Evolutionary conservation across 169 alveolate species (phyloP), one percentile per base, ranked within the genome.

Genomic region (Theileria orientalis): DNA sequence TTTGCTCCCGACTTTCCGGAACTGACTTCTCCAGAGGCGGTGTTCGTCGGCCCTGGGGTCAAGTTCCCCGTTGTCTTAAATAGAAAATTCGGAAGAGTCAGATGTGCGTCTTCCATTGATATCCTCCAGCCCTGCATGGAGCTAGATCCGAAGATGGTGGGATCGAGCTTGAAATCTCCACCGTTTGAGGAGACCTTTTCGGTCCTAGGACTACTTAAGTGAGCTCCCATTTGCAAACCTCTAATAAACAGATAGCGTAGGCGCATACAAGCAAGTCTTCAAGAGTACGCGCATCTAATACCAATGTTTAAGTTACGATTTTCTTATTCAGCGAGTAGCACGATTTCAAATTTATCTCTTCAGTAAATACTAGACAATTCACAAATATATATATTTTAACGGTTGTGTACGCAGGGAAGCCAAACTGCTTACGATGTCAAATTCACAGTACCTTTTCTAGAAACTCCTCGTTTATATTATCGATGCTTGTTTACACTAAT

Each of bases 51-150:
- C 5, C 44, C 44, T 5, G 16, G 5, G 16, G 9, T 5, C 44
- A 7, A 7, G 44, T 9, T 37, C 44, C 5, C 16, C 16, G 5
- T 37, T 5, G 5, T 37, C 16, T 37, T 7, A 5, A 37, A 37
- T 9, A 37, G 44, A 9, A 37, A 7, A 9, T 37, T 37, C 44
- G 44, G 84, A 16, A 90, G 59, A 27, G 92, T 84, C 27, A 97
- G 82, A 52, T 95, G 97, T 30, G 98, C 95, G 76, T 97, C 99
- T 84, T 97, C 99, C 98, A 95, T 94, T 25, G 95, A 86, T 40
- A 90, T 91, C 63, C 99, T 77, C 98, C 99, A 96, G 57, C 99
- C 99, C 79, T 95, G 96, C 98, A 96, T 93, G 41, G 93, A 90
- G 46, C 95, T 90, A 37, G 92, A 87, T 19, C 95, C 97, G 76